Evolutionary conservation across 768 basidiomycete species (phyloP).

Genomic region (Pleurotus sapidus): DNA sequence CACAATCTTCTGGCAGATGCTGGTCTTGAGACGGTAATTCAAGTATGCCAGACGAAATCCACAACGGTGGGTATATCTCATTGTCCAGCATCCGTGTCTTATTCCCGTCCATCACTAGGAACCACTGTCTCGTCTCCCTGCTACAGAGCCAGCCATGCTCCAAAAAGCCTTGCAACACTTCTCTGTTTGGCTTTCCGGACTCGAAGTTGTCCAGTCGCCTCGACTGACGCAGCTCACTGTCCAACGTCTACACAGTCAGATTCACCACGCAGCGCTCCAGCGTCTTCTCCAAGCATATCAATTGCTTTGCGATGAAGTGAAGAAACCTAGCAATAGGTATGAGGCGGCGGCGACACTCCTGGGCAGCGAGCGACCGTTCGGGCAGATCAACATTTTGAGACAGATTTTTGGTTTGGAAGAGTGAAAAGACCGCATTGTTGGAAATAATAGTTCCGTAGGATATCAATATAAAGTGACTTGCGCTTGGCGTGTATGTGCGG

Average conservation of each 20-base stretch:
- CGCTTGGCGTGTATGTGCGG: no score
- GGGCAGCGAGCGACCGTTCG: slow-evolving; percentile 82
- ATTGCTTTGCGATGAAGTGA: slow-evolving; percentile 72
- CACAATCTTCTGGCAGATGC: slow-evolving; percentile 51
- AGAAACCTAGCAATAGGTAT: slow-evolving; percentile 74
- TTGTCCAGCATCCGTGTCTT: neutral
- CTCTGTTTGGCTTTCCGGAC: slow-evolving; percentile 80
- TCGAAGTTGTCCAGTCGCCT: slow-evolving; percentile 78
- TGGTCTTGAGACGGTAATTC: slow-evolving; percentile 46
- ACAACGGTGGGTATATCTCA: slow-evolving; percentile 28
- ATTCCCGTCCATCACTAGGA: slow-evolving; percentile 28
- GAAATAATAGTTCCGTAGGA: no score
- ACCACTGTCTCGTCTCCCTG: slow-evolving; percentile 74
- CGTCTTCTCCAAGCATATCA: slow-evolving; percentile 71
- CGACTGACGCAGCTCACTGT: slow-evolving; percentile 74
- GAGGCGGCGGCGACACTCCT: slow-evolving; percentile 88
- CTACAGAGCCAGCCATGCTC: slow-evolving; percentile 62
- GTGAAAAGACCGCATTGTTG: neutral
- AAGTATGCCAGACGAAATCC: slow-evolving; percentile 33
- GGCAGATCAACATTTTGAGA: slow-evolving; percentile 67
- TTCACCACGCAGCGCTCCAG: slow-evolving; percentile 75
- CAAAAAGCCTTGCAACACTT: slow-evolving; percentile 65
- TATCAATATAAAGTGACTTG: no score
- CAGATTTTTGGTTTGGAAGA: slow-evolving; percentile 76
- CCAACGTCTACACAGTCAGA: slow-evolving; percentile 57